A percentile compares a stretch with the other conserved stretches of the same genome.
phyloP scores from a whole-genome alignment of 225 moss, liverwort and hornwort species.

The Takakia lepidozioides region DNA sequence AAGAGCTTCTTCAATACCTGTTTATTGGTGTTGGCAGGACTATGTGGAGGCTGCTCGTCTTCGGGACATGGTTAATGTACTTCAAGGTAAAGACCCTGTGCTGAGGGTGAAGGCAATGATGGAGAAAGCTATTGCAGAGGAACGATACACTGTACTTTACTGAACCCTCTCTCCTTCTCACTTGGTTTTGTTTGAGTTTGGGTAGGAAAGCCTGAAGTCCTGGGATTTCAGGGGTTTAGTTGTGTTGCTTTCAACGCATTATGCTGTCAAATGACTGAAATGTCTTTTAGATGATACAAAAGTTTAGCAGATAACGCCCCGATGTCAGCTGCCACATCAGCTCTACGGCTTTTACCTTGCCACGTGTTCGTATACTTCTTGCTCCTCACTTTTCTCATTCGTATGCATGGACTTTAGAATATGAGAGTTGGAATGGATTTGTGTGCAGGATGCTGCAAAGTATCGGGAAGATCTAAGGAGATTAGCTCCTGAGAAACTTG shows the following conservation, averaged over 20 bases:
- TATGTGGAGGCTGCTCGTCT: constrained; percentile 51
- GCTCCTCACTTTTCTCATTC: too few species aligned
- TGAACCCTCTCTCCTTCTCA: background rate
- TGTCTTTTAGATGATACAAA: too few species aligned
- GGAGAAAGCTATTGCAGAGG: constrained; percentile 42
- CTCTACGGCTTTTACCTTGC: too few species aligned
- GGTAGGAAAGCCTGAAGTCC: too few species aligned
- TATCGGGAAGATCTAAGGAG: constrained; percentile 35
- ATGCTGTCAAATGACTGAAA: too few species aligned
- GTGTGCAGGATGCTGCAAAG: constrained; percentile 38
- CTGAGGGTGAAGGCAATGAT: constrained; percentile 37
- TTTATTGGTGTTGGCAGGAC: constrained; percentile 20
- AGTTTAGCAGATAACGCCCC: too few species aligned
- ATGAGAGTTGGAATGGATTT: background rate
- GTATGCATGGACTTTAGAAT: background rate
- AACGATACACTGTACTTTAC: constrained; percentile 22
- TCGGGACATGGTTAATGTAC: constrained; percentile 46
- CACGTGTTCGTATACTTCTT: too few species aligned
- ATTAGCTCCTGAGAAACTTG: constrained; percentile 26
- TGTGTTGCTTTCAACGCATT: too few species aligned
- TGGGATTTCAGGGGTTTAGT: too few species aligned
- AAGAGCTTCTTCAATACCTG: constrained; percentile 7
- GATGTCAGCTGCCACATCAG: too few species aligned
- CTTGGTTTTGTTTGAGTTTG: too few species aligned
- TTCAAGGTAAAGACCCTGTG: constrained; percentile 51